Evolutionary conservation across 2,329 filamentous ascomycete species (phyloP).

Genomic region (Penicillium occitanis): DNA sequence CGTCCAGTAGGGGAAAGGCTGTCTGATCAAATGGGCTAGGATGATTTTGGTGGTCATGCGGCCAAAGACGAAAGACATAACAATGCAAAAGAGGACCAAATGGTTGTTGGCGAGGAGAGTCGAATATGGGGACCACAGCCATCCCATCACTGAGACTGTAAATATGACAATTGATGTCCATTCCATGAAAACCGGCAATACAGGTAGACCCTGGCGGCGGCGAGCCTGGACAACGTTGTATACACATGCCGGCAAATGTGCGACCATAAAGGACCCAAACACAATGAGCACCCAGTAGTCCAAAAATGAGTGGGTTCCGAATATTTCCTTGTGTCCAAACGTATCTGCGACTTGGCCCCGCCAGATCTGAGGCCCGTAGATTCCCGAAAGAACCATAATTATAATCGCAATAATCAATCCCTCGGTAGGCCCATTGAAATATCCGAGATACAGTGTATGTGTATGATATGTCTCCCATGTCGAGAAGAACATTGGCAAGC

Average conservation of each 20-base stretch:
- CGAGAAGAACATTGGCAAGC: constrained; percentile 97
- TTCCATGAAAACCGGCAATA: constrained; percentile 83
- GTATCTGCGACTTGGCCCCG: constrained; percentile 69
- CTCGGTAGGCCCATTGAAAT: constrained; percentile 96
- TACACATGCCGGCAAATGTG: constrained; percentile 86
- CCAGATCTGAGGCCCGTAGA: constrained; percentile 87
- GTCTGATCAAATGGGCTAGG: constrained; percentile 85
- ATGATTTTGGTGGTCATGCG: constrained; percentile 99
- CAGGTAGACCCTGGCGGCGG: constrained; percentile 66
- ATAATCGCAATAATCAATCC: constrained; percentile 83
- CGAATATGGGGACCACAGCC: constrained; percentile 89
- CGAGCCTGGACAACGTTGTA: constrained; percentile 80
- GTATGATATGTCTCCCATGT: constrained; percentile 99
- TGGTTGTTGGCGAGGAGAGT: constrained; percentile 79
- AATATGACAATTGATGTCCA: constrained; percentile 91
- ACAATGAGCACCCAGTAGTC: constrained; percentile 84
- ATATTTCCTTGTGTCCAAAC: constrained; percentile 62
- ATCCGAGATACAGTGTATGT: constrained; percentile 91
- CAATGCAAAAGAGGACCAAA: constrained; percentile 86
- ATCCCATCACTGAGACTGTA: constrained; percentile 70
- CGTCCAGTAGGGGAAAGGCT: constrained; percentile 97
- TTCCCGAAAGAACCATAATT: constrained; percentile 83
- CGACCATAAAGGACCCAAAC: constrained; percentile 62
- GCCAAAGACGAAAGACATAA: constrained; percentile 95
- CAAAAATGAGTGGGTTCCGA: constrained; percentile 72